Evolutionary conservation across 2,329 filamentous ascomycete species (phyloP), one percentile per base, ranked within the genome.

Genomic region (Westerdykella sp.): DNA sequence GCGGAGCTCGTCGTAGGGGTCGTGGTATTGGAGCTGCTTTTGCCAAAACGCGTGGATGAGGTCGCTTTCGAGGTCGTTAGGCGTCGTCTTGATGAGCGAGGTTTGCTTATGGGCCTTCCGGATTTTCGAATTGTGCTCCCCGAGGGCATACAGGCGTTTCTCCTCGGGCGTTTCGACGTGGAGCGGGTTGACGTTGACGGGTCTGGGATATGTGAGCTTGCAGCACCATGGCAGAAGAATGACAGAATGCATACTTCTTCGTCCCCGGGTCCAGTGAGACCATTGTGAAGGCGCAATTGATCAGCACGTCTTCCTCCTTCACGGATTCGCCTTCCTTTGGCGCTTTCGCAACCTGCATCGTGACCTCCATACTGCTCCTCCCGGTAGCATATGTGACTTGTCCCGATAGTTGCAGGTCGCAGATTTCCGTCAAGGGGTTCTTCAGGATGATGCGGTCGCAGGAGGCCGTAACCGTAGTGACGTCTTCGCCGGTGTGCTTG

Each of bases 231-330:
- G 15, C 11, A 9, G 13, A 10, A 9, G 9, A 10, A 14, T 34
- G 6, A 9, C 31, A 47, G 16, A 44, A 41, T 25, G 1, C 43
- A 6, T 60, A 77, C 69, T 77, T 83, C 64, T 82, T 85, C 1
- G 83, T 87, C 4, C 57, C 68, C 1, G 83, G 82, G 53, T 87
- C 79, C 10, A 87, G 69, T 1, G 83, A 85, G 0, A 87, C 84
- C 84, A 88, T 87, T 1, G 84, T 87, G 57, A 87, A 87, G 6
- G 81, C 78, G 63, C 83, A 85, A n/a, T 80, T 83, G 63, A 86
- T 76, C 43, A 85, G 63, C 1, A 85, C 69, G 59, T 85, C 82
- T 35, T 82, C 76, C 2, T 78, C 71, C 49, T 74, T 74, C 12
- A 69, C 66, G 30, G 67, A 57, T 54, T 84, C 72, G 18, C 81